These are phyloP conservation scores for Phytophthora pistaciae DNA, from an alignment of 352 stramenopile genomes.

Conservation along the genomic window DNA sequence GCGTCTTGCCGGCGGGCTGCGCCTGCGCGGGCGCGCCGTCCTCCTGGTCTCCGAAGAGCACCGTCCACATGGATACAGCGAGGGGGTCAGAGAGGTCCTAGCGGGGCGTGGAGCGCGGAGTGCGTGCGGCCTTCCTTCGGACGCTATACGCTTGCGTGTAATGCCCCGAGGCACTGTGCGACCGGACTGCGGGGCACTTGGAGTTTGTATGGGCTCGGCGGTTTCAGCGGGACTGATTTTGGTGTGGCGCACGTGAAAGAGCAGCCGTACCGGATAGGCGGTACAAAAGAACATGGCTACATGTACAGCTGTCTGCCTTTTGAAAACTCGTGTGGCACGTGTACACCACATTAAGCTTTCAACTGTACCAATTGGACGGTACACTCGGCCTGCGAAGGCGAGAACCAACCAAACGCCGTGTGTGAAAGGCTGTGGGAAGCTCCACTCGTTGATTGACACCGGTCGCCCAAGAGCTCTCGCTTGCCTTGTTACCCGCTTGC, in stretches of 20 bases:
- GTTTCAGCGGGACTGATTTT: not conserved
- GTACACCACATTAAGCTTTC: not conserved
- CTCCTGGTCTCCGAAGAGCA: slow-evolving; percentile 69
- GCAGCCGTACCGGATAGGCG: not conserved
- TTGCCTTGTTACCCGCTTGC: not conserved
- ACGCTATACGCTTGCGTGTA: slow-evolving; percentile 26
- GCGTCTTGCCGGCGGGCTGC: slow-evolving; percentile 16
- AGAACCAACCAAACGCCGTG: slow-evolving; percentile 42
- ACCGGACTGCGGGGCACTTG: slow-evolving; percentile 3
- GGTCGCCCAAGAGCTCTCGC: not conserved
- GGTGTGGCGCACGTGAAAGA: not conserved
- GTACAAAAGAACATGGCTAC: not conserved
- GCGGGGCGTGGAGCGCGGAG: not conserved
- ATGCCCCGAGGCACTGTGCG: slow-evolving; percentile 14
- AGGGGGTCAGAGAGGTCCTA: not conserved
- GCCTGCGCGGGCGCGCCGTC: slow-evolving; percentile 8
- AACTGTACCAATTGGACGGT: not conserved
- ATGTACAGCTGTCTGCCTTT: too few relatives aligned
- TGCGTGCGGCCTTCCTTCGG: slow-evolving; percentile 21
- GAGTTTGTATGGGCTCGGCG: slow-evolving; percentile 2
- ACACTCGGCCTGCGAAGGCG: not conserved
- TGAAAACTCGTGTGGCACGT: too few relatives aligned
- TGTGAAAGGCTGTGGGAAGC: slow-evolving; percentile 24
- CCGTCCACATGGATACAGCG: slow-evolving; percentile 55
- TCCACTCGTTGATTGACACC: not conserved